A percentile compares a stretch with the other conserved stretches of the same genome.
These are phyloP conservation scores for Tuber umbilicatum DNA, from an alignment of 495 filamentous ascomycete genomes.

Conservation along the genomic window DNA sequence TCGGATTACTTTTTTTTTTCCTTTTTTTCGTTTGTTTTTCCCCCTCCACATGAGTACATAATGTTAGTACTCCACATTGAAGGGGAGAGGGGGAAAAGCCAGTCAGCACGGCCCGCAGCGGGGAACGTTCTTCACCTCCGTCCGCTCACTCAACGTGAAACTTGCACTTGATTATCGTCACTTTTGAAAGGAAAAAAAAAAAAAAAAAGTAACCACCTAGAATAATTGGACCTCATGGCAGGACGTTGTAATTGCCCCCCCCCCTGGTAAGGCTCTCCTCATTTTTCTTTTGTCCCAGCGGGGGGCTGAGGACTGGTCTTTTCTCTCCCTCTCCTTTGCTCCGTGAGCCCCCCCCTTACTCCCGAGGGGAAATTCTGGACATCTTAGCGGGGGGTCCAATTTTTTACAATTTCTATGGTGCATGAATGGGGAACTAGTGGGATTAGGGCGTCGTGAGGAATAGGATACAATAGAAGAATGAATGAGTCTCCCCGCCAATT, in stretches of 20 bases:
- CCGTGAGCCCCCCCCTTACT: not conserved
- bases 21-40: not conserved
- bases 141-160: not conserved
- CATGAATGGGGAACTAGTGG: not conserved
- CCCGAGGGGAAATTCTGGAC: not conserved
- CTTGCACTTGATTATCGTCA: not conserved
- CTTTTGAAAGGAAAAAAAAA: not conserved
- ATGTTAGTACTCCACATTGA: too few relatives aligned
- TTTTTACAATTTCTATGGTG: too few relatives aligned
- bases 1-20: not conserved
- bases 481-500: not conserved
- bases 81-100: not conserved
- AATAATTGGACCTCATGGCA: not conserved
- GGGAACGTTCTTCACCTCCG: not conserved
- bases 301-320: not conserved
- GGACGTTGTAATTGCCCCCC: not conserved
- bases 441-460: not conserved
- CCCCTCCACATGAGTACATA: not conserved
- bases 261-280: not conserved
- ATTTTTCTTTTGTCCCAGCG: not conserved
- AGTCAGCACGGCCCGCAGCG: conserved; percentile 2
- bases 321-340: not conserved
- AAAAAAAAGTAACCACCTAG: not conserved
- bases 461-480: not conserved
- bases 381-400: not conserved